phyloP scores from a whole-genome alignment of 2,329 filamentous ascomycete genomes.

The Xylariaceae sp. region DNA sequence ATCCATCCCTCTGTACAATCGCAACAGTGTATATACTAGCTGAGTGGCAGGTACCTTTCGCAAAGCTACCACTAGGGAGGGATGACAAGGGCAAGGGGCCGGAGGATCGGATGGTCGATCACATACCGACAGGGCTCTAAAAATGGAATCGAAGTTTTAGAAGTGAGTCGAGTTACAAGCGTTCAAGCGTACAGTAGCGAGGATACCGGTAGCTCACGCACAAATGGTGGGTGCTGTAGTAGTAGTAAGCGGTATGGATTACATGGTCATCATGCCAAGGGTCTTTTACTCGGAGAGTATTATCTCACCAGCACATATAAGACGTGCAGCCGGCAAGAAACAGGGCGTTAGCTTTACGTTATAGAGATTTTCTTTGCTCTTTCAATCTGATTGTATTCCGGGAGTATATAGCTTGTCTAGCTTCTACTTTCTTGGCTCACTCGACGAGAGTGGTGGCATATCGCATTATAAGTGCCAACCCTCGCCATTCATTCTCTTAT shows the following conservation, averaged over 20 bases:
- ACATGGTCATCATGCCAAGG: conserved; percentile 27
- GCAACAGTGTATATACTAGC: too few relatives aligned
- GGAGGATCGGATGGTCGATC: conserved; percentile 11
- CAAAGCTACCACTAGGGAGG: too few relatives aligned
- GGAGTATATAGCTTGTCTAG: conserved; percentile 15
- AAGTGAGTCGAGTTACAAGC: conserved; percentile 5
- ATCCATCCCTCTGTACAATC: too few relatives aligned
- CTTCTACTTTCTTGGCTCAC: neutral
- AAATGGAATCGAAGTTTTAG: conserved; percentile 20
- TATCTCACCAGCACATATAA: conserved; percentile 23
- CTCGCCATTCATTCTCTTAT: conserved; percentile 9
- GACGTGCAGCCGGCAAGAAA: conserved; percentile 5
- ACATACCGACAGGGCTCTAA: conserved; percentile 8
- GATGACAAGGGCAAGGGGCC: neutral
- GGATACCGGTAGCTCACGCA: conserved; percentile 17
- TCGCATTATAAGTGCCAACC: conserved; percentile 23
- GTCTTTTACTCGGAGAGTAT: conserved; percentile 9
- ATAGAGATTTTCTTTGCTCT: conserved; percentile 8
- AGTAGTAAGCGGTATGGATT: conserved; percentile 25
- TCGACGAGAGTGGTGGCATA: conserved; percentile 8
- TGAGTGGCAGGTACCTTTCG: too few relatives aligned
- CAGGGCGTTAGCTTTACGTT: neutral
- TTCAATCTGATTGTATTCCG: conserved; percentile 2
- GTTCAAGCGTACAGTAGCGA: too few relatives aligned
- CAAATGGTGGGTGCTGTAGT: conserved; percentile 9